A percentile compares a stretch with the other conserved stretches of the same genome.
phyloP scores from a whole-genome alignment of 495 filamentous ascomycete species.

The Ramalina peruviana region DNA sequence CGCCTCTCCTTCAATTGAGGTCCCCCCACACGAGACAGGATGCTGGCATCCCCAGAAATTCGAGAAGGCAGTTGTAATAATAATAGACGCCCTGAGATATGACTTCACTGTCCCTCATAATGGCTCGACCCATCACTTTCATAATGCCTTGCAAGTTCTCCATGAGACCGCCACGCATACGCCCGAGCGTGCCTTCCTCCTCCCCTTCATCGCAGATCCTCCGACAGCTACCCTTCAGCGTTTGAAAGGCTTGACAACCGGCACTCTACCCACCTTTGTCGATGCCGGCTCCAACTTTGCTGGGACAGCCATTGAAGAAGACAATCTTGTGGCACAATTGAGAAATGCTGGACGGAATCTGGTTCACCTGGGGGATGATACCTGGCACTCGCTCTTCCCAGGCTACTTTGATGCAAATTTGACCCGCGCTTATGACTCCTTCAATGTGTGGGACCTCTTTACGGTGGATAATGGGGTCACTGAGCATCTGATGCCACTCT shows the following conservation, averaged over 20 bases:
- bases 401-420: slow-evolving; percentile 78
- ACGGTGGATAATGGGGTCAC: slow-evolving; percentile 95
- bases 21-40: slow-evolving; percentile 44
- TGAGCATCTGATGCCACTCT: slow-evolving; percentile 75
- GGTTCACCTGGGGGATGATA: slow-evolving; percentile 92
- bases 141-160: slow-evolving; percentile 75
- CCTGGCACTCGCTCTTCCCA: slow-evolving; percentile 86
- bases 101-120: slow-evolving; percentile 84
- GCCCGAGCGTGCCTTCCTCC: slow-evolving; percentile 72
- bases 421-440: slow-evolving; percentile 80
- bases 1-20: slow-evolving; percentile 49
- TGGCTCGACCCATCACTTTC: slow-evolving; percentile 51
- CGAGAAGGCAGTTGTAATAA: slow-evolving; percentile 75
- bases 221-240: slow-evolving; percentile 87
- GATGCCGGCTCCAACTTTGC: slow-evolving; percentile 92
- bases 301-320: slow-evolving; percentile 93
- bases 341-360: slow-evolving; percentile 66
- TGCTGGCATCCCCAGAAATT: slow-evolving; percentile 96
- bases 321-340: slow-evolving; percentile 81
- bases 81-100: slow-evolving; percentile 90
- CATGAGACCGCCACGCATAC: slow-evolving; percentile 61
- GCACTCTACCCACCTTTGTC: slow-evolving; percentile 86
- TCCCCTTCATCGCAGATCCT: slow-evolving; percentile 94
- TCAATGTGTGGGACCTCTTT: slow-evolving; percentile 96
- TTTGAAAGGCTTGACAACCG: slow-evolving; percentile 87